Percentiles rank a stretch among this genome's conserved stretches.
These are phyloP conservation scores for Symbiodinium natans DNA, from an alignment of 73 alveolate genomes.

Conservation along the genomic window DNA sequence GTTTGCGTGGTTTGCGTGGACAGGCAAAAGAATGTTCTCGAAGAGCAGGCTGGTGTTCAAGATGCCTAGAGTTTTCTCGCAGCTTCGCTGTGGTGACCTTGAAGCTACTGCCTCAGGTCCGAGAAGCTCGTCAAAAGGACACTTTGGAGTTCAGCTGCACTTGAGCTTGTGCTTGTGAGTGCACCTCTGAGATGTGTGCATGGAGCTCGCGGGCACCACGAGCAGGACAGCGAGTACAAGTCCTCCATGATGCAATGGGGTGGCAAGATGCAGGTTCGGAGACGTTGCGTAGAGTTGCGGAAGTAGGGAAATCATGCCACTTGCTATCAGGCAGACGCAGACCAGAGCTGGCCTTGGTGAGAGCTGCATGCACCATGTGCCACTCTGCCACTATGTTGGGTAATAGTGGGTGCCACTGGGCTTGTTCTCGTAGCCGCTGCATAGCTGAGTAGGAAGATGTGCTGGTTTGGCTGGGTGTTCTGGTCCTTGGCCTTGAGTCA, in stretches of 20 bases:
- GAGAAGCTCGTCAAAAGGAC: not conserved
- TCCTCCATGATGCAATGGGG: constrained; percentile 84
- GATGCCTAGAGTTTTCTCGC: too few relatives aligned
- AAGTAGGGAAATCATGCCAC: not conserved
- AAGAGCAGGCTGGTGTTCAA: not conserved
- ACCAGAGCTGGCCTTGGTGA: not conserved
- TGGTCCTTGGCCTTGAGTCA: too few relatives aligned
- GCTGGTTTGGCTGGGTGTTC: too few relatives aligned
- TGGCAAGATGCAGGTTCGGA: constrained; percentile 42
- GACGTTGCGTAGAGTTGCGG: too few relatives aligned
- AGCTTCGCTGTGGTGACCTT: too few relatives aligned
- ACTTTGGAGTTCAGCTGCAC: not conserved
- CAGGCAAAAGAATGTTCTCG: not conserved
- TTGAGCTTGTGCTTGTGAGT: too few relatives aligned
- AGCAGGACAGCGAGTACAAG: constrained; percentile 62
- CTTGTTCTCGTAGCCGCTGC: not conserved
- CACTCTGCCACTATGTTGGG: not conserved
- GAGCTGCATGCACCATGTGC: too few relatives aligned
- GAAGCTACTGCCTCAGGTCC: too few relatives aligned
- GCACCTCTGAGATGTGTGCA: too few relatives aligned
- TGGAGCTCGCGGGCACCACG: not conserved
- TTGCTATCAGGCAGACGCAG: not conserved
- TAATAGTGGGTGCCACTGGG: not conserved
- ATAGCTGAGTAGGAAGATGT: not conserved
- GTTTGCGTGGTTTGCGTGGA: not conserved